Evolutionary conservation across 2,329 filamentous ascomycete species (phyloP).

Genomic region (Ceratocystis variospora): DNA sequence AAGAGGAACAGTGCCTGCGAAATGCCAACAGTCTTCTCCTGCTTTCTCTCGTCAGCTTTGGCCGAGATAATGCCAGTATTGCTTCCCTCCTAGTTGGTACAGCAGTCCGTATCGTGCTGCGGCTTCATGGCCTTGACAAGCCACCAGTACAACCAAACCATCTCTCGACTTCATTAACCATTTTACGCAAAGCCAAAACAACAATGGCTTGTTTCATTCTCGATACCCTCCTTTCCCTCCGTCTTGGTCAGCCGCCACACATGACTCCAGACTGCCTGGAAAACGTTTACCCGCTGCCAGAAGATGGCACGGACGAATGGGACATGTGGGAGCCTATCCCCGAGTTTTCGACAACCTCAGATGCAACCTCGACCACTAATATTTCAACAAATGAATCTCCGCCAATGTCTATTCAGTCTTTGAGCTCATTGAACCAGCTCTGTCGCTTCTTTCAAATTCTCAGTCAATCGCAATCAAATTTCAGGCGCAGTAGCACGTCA

Average conservation of each 20-base stretch:
- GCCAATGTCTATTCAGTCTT: conserved; percentile 25
- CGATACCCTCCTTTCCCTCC: conserved; percentile 43
- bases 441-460: conserved; percentile 29
- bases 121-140: conserved; percentile 20
- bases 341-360: conserved; percentile 25
- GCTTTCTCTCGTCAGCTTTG: conserved; percentile 50
- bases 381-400: conserved; percentile 1
- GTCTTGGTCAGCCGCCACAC: conserved; percentile 37
- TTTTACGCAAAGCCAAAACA: conserved; percentile 20
- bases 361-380: neutral
- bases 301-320: conserved; percentile 62
- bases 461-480: conserved; percentile 20
- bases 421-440: conserved; percentile 33
- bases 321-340: conserved; percentile 50
- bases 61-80: conserved; percentile 38
- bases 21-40: conserved; percentile 36
- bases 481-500: neutral
- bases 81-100: conserved; percentile 53
- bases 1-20: conserved; percentile 31
- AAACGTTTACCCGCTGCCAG: conserved; percentile 36
- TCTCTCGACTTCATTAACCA: conserved; percentile 19
- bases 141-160: neutral
- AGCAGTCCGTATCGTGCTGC: conserved; percentile 38
- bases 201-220: conserved; percentile 47
- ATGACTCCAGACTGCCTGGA: conserved; percentile 36